Base-by-base conservation (phyloP, 148 eudicot genomes). In the Rhododendron ovatum region DNA sequence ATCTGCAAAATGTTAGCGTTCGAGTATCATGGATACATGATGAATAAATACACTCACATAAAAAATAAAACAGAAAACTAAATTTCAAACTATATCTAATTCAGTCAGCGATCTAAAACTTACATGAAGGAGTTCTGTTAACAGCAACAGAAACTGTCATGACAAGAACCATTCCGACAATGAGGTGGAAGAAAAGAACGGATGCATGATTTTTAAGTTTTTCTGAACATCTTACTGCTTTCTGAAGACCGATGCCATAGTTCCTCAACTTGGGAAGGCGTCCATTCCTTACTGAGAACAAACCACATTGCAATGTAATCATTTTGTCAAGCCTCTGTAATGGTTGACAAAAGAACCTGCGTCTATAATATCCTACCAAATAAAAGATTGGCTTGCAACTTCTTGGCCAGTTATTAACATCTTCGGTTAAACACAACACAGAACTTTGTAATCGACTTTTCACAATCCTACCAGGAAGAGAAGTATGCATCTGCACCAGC, bases 41-140 rank as follows among this genome's bases (percentile, higher is more conserved):
- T 15, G 10, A 33, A 55, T 17, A 17, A 69, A 14, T 51, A 7
- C 43, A 35, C 13, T 48, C 50, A 22, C 37, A 1, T 8, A 5
- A 26, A 78, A 22, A 48, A n/a, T 47, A 13, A n/a, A 22, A 78
- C 4, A 79, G 24, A 78, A 11, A 69, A 28, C 33, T 69, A 71
- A 71, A 78, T 33, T 53, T 67, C 51, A 53, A 37, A 84, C 37
- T 1, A 53, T 22, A 13, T 48, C 48, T 75, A 26, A 61, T 51
- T 48, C 50, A 76, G 3, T 83, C 17, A 76, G 79, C 12, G 17
- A 61, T 67, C 37, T 39, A 89, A 69, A 71, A 92, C 99, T 97
- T 92, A 95, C 99, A 94, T 17, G 99, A 90, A 48, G 98, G 95
- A 45, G 89, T 84, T 83, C 74, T 95, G 86, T 84, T 83, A 84